Evolutionary conservation across 306 rosid genomes (phyloP).

Genomic region (Ochetophila trinervis): DNA sequence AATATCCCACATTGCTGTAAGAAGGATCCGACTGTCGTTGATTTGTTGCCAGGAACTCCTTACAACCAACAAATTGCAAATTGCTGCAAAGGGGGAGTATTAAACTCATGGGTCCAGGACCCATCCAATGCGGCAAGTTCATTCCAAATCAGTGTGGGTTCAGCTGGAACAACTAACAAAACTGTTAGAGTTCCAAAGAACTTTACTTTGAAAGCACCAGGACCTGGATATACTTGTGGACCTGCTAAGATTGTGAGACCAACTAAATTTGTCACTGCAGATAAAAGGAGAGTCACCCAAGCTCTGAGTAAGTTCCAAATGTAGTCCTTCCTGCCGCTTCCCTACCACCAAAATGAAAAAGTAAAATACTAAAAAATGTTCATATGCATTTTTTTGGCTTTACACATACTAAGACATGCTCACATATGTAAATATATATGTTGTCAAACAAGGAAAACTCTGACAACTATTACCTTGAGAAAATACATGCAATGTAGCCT

Average conservation of each 20-base stretch:
- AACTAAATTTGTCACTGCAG: constrained; percentile 55
- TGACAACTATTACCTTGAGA: too few relatives aligned
- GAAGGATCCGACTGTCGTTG: constrained; percentile 86
- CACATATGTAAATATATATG: too few relatives aligned
- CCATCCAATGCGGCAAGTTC: constrained; percentile 68
- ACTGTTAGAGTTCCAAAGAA: constrained; percentile 76
- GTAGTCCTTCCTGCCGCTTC: too few relatives aligned
- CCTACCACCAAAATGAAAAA: not conserved
- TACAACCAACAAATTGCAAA: constrained; percentile 90
- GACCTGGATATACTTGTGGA: constrained; percentile 87
- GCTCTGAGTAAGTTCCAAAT: constrained; percentile 68
- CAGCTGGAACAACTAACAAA: constrained; percentile 90
- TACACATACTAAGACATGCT: too few relatives aligned
- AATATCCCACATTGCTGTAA: constrained; percentile 81
- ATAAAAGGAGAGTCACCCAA: constrained; percentile 83
- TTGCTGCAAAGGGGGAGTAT: constrained; percentile 93
- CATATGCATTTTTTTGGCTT: too few relatives aligned
- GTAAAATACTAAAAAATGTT: too few relatives aligned
- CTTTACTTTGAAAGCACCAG: constrained; percentile 82
- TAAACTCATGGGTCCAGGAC: constrained; percentile 82
- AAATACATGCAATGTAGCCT: too few relatives aligned
- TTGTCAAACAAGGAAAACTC: too few relatives aligned
- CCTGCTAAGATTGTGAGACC: constrained; percentile 67
- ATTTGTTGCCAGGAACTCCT: constrained; percentile 90
- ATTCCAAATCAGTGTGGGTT: constrained; percentile 87